Conservation (phyloP, 2,329 filamentous ascomycete genomes). For the Neoascochyta sp. region DNA sequence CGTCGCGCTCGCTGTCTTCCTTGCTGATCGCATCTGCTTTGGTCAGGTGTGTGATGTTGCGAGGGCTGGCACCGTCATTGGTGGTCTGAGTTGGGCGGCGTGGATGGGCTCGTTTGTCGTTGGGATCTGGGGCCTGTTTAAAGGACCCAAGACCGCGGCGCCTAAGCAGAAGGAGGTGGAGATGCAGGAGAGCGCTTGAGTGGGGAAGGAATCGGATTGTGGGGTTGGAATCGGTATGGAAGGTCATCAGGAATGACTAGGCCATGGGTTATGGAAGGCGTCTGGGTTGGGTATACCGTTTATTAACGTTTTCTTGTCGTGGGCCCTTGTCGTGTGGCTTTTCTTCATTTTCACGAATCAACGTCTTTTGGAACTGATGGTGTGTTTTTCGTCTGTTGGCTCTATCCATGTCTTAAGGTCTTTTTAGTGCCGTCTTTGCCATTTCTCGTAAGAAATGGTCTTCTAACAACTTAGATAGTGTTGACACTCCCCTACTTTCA, state of each 20-base stretch:
- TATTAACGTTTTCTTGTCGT: neutral
- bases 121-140: too few relatives aligned
- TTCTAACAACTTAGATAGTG: too few relatives aligned
- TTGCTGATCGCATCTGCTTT: slow-evolving; percentile 57
- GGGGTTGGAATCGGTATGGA: slow-evolving; percentile 1
- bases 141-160: too few relatives aligned
- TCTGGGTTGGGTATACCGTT: neutral
- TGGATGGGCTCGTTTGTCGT: too few relatives aligned
- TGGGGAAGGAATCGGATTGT: neutral
- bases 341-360: slow-evolving; percentile 2
- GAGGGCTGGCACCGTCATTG: slow-evolving; percentile 64
- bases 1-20: slow-evolving; percentile 67
- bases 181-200: slow-evolving; percentile 42
- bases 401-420: too few relatives aligned
- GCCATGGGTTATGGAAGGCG: neutral
- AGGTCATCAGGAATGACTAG: slow-evolving; percentile 22
- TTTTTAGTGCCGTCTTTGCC: too few relatives aligned
- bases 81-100: slow-evolving; percentile 59
- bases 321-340: slow-evolving; percentile 11
- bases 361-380: too few relatives aligned
- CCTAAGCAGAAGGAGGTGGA: slow-evolving; percentile 28
- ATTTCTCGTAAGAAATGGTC: too few relatives aligned
- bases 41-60: slow-evolving; percentile 55
- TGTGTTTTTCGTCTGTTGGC: too few relatives aligned
- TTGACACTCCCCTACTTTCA: too few relatives aligned